phyloP scores from a whole-genome alignment of 441 rosid species.

The Dalechampia spathulata region DNA sequence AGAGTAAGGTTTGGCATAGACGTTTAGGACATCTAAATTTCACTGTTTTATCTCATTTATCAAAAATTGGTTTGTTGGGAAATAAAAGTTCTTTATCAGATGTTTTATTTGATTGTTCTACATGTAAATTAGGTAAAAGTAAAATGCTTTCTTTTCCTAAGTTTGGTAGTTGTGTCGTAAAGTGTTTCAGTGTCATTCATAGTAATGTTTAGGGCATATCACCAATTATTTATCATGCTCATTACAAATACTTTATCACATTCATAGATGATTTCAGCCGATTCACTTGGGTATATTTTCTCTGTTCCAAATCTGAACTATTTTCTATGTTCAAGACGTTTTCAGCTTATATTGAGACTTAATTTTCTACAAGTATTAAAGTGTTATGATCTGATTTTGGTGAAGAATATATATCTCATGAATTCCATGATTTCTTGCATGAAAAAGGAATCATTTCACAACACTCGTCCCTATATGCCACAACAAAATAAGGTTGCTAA shows the following conservation, averaged over 20 bases:
- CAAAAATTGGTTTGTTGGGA: not conserved
- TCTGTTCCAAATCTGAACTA: not conserved
- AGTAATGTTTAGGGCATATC: not conserved
- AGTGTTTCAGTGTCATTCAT: not conserved
- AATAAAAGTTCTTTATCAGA: not conserved
- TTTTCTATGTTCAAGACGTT: not conserved
- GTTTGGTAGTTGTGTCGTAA: not conserved
- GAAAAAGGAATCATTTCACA: not conserved
- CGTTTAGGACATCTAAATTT: conserved; percentile 1
- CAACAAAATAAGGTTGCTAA: not conserved
- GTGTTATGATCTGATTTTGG: not conserved
- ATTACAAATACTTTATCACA: not conserved
- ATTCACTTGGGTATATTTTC: not conserved
- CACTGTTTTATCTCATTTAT: not conserved
- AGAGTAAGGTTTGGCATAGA: not conserved
- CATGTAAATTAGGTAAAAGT: not conserved
- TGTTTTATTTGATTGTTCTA: not conserved
- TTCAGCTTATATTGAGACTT: not conserved
- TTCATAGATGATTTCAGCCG: not conserved
- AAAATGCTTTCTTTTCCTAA: not conserved
- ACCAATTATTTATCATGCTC: not conserved
- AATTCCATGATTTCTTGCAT: not conserved
- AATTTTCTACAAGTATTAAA: not conserved
- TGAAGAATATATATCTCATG: not conserved
- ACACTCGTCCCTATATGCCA: not conserved